These are phyloP conservation scores for Immersiporthe knoxdaviesiana DNA, from an alignment of 2,329 filamentous ascomycete species.

Conservation along the genomic window DNA sequence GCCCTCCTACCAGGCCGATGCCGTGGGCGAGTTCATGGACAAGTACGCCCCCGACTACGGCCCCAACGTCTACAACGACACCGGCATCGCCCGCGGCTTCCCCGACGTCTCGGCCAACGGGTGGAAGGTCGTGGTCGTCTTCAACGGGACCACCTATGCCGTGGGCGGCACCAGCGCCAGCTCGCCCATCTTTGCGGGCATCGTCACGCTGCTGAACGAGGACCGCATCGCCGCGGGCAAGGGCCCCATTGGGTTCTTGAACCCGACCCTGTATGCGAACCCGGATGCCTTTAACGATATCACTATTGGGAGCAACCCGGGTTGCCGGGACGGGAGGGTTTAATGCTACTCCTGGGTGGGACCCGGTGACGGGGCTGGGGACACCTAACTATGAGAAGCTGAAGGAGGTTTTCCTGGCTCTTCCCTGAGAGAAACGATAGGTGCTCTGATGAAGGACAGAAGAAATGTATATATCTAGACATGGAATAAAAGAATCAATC, in stretches of 20 bases:
- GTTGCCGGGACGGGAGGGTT: conserved; percentile 32
- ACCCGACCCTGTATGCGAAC: conserved; percentile 45
- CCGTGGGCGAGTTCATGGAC: conserved; percentile 43
- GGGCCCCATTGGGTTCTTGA: conserved; percentile 48
- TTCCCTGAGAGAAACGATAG: conserved; percentile 1
- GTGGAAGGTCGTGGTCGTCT: conserved; percentile 34
- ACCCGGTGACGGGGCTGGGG: conserved; percentile 39
- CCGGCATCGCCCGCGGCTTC: conserved; percentile 45
- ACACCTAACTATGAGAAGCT: conserved; percentile 33
- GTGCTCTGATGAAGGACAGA: background rate
- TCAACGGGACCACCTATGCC: conserved; percentile 32
- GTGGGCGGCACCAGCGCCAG: conserved; percentile 43
- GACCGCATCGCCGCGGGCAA: conserved; percentile 42
- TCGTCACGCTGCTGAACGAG: conserved; percentile 49
- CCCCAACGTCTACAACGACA: conserved; percentile 46
- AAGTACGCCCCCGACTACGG: conserved; percentile 48
- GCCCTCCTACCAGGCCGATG: conserved; percentile 46
- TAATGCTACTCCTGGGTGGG: conserved; percentile 41
- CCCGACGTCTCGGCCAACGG: conserved; percentile 61
- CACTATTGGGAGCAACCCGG: conserved; percentile 32
- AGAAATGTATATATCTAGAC: background rate
- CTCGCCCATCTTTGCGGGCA: conserved; percentile 45
- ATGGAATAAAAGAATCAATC: too few relatives aligned
- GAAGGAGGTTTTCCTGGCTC: conserved; percentile 17
- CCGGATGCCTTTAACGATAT: conserved; percentile 37